Evolutionary conservation across 2,329 filamentous ascomycete species (phyloP).

Genomic region (Teratosphaeria epicoccoides): DNA sequence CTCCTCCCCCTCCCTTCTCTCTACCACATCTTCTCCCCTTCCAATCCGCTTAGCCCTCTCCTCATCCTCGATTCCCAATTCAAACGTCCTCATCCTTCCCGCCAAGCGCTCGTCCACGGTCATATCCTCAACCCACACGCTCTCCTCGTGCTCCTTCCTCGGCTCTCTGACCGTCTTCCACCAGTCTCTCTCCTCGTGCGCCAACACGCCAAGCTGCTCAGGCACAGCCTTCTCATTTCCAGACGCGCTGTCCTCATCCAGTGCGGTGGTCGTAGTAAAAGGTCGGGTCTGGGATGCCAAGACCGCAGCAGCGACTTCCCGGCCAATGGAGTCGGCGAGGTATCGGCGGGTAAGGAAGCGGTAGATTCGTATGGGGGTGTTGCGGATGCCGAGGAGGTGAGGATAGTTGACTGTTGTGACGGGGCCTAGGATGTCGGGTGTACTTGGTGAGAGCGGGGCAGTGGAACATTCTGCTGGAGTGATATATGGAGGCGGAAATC

Average conservation of each 20-base stretch:
- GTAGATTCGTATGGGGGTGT: slow-evolving; percentile 75
- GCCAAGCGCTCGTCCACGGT: slow-evolving; percentile 67
- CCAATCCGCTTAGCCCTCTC: slow-evolving; percentile 44
- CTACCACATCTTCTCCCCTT: slow-evolving; percentile 9
- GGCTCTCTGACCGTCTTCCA: slow-evolving; percentile 59
- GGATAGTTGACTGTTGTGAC: slow-evolving; percentile 66
- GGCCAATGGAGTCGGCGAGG: slow-evolving; percentile 79
- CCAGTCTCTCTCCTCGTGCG: slow-evolving; percentile 70
- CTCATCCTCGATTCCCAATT: slow-evolving; percentile 59
- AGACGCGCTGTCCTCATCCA: slow-evolving; percentile 13
- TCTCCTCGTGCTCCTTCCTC: slow-evolving; percentile 41
- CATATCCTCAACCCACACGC: slow-evolving; percentile 65
- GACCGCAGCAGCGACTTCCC: slow-evolving; percentile 76
- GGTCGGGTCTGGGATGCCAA: slow-evolving; percentile 45
- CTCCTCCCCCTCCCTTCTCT: not conserved
- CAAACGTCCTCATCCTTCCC: slow-evolving; percentile 69
- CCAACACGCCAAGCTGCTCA: slow-evolving; percentile 57
- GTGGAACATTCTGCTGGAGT: slow-evolving; percentile 58
- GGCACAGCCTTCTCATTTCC: slow-evolving; percentile 28
- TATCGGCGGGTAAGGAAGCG: slow-evolving; percentile 77
- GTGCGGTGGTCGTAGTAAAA: slow-evolving; percentile 26
- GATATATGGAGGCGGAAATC: slow-evolving; percentile 64
- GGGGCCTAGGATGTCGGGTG: slow-evolving; percentile 63
- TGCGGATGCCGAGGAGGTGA: slow-evolving; percentile 83
- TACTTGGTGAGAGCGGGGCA: slow-evolving; percentile 51